These are phyloP conservation scores for Fusarium agapanthi DNA, from an alignment of 2,329 filamentous ascomycete genomes.

Conservation along the genomic window DNA sequence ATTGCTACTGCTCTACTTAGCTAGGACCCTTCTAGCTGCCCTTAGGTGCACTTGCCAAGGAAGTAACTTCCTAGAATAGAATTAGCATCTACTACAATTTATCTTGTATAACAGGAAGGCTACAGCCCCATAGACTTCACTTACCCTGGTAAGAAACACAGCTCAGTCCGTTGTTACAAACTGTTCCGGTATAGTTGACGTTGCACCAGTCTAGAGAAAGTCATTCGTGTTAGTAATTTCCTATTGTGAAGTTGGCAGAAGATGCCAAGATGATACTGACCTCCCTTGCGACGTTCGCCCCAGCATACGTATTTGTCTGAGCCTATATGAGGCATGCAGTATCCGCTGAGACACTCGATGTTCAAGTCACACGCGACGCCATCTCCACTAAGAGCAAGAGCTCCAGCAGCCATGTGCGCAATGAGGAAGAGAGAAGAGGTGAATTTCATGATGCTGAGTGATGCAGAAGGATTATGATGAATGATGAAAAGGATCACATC, in stretches of 20 bases:
- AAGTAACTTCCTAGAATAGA: not conserved
- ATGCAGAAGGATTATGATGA: not conserved
- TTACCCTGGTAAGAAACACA: not conserved
- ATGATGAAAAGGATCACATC: rapidly evolving
- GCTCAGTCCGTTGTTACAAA: not conserved
- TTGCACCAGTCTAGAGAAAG: not conserved
- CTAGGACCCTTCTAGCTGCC: not conserved
- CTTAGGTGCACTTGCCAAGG: not conserved
- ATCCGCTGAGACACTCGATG: not conserved
- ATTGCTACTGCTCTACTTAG: not conserved
- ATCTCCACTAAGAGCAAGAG: not conserved
- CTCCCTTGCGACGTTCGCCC: not conserved
- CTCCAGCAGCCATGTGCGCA: not conserved
- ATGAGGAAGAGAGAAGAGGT: not conserved
- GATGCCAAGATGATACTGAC: not conserved
- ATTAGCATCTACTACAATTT: not conserved
- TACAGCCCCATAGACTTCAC: not conserved
- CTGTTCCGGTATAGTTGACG: not conserved
- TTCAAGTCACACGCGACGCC: not conserved
- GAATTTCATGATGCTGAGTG: not conserved
- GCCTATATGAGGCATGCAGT: not conserved
- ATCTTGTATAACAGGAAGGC: not conserved
- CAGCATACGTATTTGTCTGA: not conserved
- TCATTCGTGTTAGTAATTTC: not conserved
- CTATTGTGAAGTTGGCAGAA: too few species aligned